Evolutionary conservation across 1,284 basidiomycete genomes (phyloP), one percentile per base, ranked within the genome.

Genomic region (Tilletiopsis washingtonensis): DNA sequence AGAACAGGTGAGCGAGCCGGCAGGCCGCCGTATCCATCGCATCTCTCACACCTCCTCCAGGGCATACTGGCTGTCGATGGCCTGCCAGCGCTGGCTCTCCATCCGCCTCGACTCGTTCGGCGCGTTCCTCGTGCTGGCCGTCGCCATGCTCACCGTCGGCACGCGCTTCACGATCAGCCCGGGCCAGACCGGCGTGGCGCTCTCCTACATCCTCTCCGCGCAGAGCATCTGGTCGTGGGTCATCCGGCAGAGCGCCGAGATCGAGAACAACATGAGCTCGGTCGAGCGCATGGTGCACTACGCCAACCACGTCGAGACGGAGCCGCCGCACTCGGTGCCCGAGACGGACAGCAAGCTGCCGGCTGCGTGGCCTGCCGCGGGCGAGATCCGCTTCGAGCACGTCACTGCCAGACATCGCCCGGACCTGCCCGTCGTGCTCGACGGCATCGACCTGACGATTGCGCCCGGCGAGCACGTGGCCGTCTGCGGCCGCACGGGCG

Each of bases 91-190:
- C 15, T 71, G 69, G 51, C 59, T 63, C 56, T 68, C 74, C 47
- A 81, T 91, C 38, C 84, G 90, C 21, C 79, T 94, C 32, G 90
- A 91, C 74, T 82, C 85, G 56, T 78, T 93, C 40, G 89, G 89
- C 32, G 80, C 81, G 2, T 53, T 85, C 14, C 75, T 94, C 36
- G 77, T 81, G 53, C 36, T 57, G 42, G 45, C 60, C 19, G 88
- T 93, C 39, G 81, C 86, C 3, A 79, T 93, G 57, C 78, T 93
- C 49, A 79, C 86, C 17, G 82, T 91, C 20, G 83, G 80, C 32
- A 82, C 82, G 23, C 79, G 84, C 45, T 83, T 84, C 74, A 79
- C 76, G 17, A 83, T 90, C 41, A 85, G 84, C 0, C 85, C 90
- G 0, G 79, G 86, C 3, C 81, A 88, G 62, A 88, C 84, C 34